These are phyloP conservation scores for Saxophila tyrrhenica DNA, from an alignment of 495 filamentous ascomycete species.

Conservation along the genomic window DNA sequence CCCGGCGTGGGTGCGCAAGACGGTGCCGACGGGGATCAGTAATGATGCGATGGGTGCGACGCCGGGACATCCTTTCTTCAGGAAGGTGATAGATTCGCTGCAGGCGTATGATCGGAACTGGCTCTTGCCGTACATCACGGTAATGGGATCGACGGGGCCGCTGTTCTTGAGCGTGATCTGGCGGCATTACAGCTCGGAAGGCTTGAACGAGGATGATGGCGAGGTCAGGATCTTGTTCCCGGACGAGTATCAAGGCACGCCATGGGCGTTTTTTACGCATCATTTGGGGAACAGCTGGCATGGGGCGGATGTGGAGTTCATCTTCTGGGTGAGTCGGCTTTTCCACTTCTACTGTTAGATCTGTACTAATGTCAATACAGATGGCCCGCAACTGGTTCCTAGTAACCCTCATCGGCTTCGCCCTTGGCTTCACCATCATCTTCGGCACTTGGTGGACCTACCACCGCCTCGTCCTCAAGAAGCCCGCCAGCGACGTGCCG, in stretches of 20 bases:
- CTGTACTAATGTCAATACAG: constrained; percentile 7
- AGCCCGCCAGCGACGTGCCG: constrained; percentile 3
- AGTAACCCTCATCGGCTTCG: constrained; percentile 53
- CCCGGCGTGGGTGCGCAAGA: constrained; percentile 71
- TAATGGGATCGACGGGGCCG: constrained; percentile 80
- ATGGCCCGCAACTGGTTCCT: constrained; percentile 67
- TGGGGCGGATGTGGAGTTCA: constrained; percentile 57
- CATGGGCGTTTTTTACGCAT: constrained; percentile 71
- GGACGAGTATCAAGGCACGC: constrained; percentile 56
- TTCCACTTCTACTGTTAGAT: background rate
- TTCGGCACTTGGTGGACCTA: constrained; percentile 43
- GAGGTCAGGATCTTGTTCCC: constrained; percentile 42
- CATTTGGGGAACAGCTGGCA: constrained; percentile 70
- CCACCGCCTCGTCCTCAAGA: constrained; percentile 8
- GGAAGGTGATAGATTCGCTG: constrained; percentile 56
- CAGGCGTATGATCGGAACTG: constrained; percentile 63
- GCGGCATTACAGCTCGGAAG: constrained; percentile 30
- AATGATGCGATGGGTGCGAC: constrained; percentile 81
- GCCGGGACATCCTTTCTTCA: constrained; percentile 76
- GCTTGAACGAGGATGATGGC: constrained; percentile 13
- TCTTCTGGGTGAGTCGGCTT: constrained; percentile 53
- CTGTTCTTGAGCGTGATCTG: constrained; percentile 76
- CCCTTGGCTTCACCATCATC: constrained; percentile 46
- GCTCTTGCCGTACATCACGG: constrained; percentile 74
- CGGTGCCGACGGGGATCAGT: constrained; percentile 71